phyloP scores from a whole-genome alignment of 129 eudicot genomes.

The Centella asiatica region DNA sequence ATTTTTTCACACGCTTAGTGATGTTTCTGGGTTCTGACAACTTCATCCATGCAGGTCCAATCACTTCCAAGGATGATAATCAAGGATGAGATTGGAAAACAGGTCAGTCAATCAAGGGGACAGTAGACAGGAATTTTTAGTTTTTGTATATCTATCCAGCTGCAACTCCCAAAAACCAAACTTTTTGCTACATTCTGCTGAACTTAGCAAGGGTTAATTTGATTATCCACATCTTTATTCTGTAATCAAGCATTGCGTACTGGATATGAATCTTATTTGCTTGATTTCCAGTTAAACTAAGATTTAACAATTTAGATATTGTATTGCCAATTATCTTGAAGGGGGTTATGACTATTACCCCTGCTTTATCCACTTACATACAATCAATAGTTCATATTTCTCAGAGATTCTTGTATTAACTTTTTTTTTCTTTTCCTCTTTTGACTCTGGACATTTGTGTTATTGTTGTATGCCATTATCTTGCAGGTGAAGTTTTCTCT shows the following conservation, averaged over 20 bases:
- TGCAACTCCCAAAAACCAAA: neutral
- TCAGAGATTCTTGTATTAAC: neutral
- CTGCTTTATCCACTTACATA: too few relatives aligned
- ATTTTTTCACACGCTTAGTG: slow-evolving; percentile 4
- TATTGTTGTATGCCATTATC: neutral
- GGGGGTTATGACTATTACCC: too few relatives aligned
- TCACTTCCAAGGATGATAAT: slow-evolving; percentile 99
- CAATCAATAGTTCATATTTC: too few relatives aligned
- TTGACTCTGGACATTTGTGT: too few relatives aligned
- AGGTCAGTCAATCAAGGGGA: slow-evolving; percentile 41
- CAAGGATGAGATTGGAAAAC: slow-evolving; percentile 93
- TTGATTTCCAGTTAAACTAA: neutral
- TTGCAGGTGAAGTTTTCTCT: slow-evolving; percentile 89
- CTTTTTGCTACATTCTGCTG: neutral
- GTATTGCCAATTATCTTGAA: neutral
- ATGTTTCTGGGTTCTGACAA: slow-evolving; percentile 12
- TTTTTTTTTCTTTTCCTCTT: neutral
- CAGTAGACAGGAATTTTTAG: neutral
- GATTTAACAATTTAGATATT: neutral
- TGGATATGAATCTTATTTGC: neutral
- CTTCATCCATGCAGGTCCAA: slow-evolving; percentile 60
- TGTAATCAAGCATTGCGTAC: neutral
- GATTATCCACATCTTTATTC: neutral
- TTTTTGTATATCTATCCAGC: neutral
- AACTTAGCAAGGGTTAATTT: neutral